Evolutionary conservation across 1,284 basidiomycete species (phyloP).

Genomic region (Mixia osmundae): DNA sequence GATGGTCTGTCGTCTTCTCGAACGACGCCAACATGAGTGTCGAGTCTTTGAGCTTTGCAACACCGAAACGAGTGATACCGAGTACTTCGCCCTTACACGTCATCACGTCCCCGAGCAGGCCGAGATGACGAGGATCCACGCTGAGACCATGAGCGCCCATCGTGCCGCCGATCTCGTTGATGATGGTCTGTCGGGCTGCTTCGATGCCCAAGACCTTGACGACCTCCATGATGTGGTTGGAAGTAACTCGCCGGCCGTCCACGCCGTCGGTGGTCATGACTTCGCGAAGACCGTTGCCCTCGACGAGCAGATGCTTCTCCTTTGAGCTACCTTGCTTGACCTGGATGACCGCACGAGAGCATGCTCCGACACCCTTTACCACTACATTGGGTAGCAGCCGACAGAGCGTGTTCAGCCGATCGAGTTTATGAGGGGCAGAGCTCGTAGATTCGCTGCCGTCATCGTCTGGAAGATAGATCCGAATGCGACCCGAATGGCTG

Average conservation of each 20-base stretch:
- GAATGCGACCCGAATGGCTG: too few relatives aligned
- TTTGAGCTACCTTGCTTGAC: constrained; percentile 55
- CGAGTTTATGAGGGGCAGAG: too few relatives aligned
- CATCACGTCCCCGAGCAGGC: constrained; percentile 98
- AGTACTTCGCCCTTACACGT: constrained; percentile 97
- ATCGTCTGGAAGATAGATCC: too few relatives aligned
- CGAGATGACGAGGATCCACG: constrained; percentile 95
- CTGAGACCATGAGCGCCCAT: constrained; percentile 97
- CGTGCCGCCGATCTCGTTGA: constrained; percentile 91
- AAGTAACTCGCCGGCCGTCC: constrained; percentile 69
- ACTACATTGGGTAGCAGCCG: constrained; percentile 57
- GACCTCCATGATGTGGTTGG: constrained; percentile 95
- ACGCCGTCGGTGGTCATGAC: constrained; percentile 98
- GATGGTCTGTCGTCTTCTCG: constrained; percentile 96
- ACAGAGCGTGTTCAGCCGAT: constrained; percentile 62
- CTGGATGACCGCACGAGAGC: constrained; percentile 75
- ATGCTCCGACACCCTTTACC: constrained; percentile 56
- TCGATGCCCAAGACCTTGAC: constrained; percentile 88
- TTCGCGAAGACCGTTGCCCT: constrained; percentile 90
- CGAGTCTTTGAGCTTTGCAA: constrained; percentile 99
- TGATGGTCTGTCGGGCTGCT: constrained; percentile 78
- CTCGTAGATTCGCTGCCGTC: too few relatives aligned
- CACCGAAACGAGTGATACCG: constrained; percentile 96
- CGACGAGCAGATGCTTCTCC: constrained; percentile 59
- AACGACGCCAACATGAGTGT: constrained; percentile 98